Percentiles rank a stretch among this genome's conserved stretches.
Evolutionary conservation across 2,329 filamentous ascomycete genomes (phyloP).

Genomic region (Calonectria crousiana): DNA sequence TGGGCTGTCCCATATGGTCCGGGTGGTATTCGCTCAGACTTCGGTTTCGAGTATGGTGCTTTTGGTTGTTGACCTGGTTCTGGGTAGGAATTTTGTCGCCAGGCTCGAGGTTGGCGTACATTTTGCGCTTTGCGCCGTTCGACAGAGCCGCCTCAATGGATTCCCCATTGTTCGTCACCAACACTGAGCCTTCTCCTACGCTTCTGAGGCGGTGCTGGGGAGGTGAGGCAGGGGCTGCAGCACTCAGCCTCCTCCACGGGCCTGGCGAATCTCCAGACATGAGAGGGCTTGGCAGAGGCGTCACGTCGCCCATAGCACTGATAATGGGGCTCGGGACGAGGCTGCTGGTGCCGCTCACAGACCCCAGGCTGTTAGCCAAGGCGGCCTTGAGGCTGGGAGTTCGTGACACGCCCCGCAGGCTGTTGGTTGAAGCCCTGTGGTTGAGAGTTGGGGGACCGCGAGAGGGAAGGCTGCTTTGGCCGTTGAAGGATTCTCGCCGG

Average conservation of each 20-base stretch:
- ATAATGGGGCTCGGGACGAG: constrained; percentile 80
- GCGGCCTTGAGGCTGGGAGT: constrained; percentile 73
- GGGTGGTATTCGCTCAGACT: constrained; percentile 92
- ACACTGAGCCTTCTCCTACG: constrained; percentile 52
- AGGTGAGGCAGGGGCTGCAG: constrained; percentile 60
- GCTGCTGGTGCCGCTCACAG: constrained; percentile 71
- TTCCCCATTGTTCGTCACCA: constrained; percentile 65
- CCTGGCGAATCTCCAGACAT: constrained; percentile 74
- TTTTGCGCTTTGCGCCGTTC: constrained; percentile 68
- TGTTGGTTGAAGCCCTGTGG: constrained; percentile 46
- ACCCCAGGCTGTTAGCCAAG: constrained; percentile 61
- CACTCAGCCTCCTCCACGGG: constrained; percentile 70
- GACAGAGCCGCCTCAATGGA: constrained; percentile 63
- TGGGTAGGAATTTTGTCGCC: constrained; percentile 54
- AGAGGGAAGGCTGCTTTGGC: constrained; percentile 47
- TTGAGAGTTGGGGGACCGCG: constrained; percentile 44
- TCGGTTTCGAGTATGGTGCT: constrained; percentile 75
- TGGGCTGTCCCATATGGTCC: constrained; percentile 75
- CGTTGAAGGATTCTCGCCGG: constrained; percentile 52
- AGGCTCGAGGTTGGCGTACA: constrained; percentile 57
- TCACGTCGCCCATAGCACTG: constrained; percentile 81
- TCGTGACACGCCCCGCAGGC: constrained; percentile 64
- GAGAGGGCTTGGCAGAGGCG: constrained; percentile 82
- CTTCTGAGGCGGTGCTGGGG: constrained; percentile 44
- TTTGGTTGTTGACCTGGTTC: constrained; percentile 38